Base-by-base conservation (phyloP, 306 rosid species). In the cucumber (Cucumis sativus) region DNA sequence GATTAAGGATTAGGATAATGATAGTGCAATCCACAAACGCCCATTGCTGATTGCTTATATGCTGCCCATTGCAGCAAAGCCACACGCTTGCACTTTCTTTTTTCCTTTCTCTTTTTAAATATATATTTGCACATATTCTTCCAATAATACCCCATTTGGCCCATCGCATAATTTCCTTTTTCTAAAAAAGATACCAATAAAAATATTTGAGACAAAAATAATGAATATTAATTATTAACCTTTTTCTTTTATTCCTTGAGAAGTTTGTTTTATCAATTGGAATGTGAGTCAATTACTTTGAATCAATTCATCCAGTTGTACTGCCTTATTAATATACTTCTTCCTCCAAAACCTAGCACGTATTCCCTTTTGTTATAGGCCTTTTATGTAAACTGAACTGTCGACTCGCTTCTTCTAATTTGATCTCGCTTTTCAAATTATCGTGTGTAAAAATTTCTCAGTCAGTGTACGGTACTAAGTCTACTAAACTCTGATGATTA, bases 241-340 rank as follows among this genome's bases (percentile, higher is more conserved):
- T 5, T 52, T 82, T 84, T 90, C 84, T 33, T 33, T 33, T 33
- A 33, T 33, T 33, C 5, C 5, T 33, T 33, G 37, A 8, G 80
- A 88, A 52, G 49, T 47, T 39, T 39, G 77, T 75, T 62, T 78
- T 33, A 72, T 21, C 40, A 70, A 54, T 67, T 68, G 63, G 75
- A 54, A 45, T 20, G 21, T 35, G 49, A 81, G 96, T 90, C 89
- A 88, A 85, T 52, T 52, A 16, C 88, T 80, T 76, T 77, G 87
- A 85, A 90, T 87, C 74, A 60, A 79, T 82, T 63, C 87, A 84
- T 70, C 68, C 76, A 40, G 82, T 78, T 80, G 62, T 65, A 72
- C n/a, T 67, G 78, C 47, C 39, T 73, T 78, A 28, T 71, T 15
- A 45, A 47, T 71, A 71, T 71, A 49, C 10, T 14, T 8, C 0